Evolutionary conservation across 2,329 filamentous ascomycete genomes (phyloP), one percentile per base, ranked within the genome.

Genomic region (Gremmenia infestans): DNA sequence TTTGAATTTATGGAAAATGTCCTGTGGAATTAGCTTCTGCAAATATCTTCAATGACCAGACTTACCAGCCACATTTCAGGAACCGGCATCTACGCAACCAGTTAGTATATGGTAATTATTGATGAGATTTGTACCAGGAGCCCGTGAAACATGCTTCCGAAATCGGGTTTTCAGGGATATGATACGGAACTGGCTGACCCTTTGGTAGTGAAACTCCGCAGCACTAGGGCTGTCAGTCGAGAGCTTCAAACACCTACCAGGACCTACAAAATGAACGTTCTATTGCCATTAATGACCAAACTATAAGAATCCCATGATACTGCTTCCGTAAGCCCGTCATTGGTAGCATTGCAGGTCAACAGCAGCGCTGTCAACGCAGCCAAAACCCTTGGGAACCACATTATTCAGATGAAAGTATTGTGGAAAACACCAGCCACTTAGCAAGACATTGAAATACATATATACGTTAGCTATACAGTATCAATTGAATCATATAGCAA

Each of bases 1-100:
- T 58, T 74, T 74, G 57, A 80, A 72, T 56, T 81, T 81, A 52
- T 81, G 77, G 55, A 81, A 79, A 36, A 81, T 75, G 59, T 81
- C 78, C 39, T 77, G 43, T 19, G 15, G 15, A 43, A 36, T 9
- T 28, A 28, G 19, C 40, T 54, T 36, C 17, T 25, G 35, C 50
- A 22, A 28, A 17, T 23, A 37, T 6, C 15, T n/a, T 32, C 19
- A 23, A 15, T 15, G 32, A 22, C 15, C 4, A 32, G 4, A 65
- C 65, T 48, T 55, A 72, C 68, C 22, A 70, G 63, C 76, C 79
- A 81, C 25, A 81, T 61, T 51, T 80, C 79, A 0, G 78, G 79
- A 0, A 81, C 77, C 0, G 78, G 79, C 36, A 81, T 71, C 28
- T 28, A 9, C 28, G 7, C 28, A 28, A 28, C 8, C 7, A 28